Base-by-base conservation (phyloP, 176 grass and related monocot genomes). In the Thalia dealbata region DNA sequence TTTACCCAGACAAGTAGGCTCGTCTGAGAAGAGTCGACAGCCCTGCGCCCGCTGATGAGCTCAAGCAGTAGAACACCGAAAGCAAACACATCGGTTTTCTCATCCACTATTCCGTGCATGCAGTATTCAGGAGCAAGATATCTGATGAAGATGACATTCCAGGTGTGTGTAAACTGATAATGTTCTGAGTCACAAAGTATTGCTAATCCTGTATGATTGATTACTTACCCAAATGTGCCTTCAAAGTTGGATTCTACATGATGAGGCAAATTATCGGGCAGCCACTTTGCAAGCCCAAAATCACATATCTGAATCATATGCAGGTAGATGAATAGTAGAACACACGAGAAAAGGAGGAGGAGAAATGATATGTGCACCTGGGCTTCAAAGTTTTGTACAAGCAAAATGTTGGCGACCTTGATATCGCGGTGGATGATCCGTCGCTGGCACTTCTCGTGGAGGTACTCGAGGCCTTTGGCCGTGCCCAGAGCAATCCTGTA, bases 381-480 rank as follows among this genome's bases (percentile, higher is more conserved):
- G 0, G 89, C 82, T 54, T 97, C 87, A 51, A 79, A 90, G 70
- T 88, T 78, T 43, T 88, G 83, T 60, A 75, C 80, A 73, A 97
- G 82, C 19, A 97, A 78, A 64, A 92, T 86, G 22, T 97, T 97
- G 1, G 78, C 80, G 0, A 84, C 82, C 75, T 96, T 96, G 69
- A 96, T 87, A 35, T 92, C 93, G 3, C 93, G 73, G 48, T 90
- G 93, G 35, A 96, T 91, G 71, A 96, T 96, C 50, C 93, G 65
- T 55, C 89, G 32, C 0, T 84, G 82, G 16, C 89, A 90, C 51
- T 70, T 66, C 89, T 92, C 89, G 19, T 96, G 93, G 3, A 96
- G 80, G 55, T 96, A 96, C 80, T 96, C 82, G 0, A 92, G 70
- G 18, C 93, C 93, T 5, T 79, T 32, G 7, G 93, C 84, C 0